Evolutionary conservation across 495 filamentous ascomycete genomes (phyloP), one percentile per base, ranked within the genome.

Genomic region (Pseudomonodictys pantanalensis): DNA sequence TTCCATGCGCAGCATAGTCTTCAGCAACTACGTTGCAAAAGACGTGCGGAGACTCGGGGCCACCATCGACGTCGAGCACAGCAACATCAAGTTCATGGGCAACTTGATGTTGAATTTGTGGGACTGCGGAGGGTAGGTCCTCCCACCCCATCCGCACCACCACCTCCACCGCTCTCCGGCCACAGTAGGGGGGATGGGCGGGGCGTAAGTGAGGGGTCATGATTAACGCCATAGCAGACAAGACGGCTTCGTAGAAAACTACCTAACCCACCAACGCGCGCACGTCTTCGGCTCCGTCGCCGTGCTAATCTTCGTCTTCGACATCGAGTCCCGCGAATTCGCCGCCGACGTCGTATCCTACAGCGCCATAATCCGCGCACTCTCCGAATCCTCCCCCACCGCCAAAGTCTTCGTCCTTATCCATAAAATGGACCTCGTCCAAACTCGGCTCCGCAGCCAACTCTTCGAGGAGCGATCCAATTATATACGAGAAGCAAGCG

Each of bases 391-490:
- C 78, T 91, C 87, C 22, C 87, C 89, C 42, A 79, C 79, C 8
- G 92, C 93, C 47, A 85, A 86, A 64, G 83, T 97, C 63, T 98
- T 96, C 76, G 87, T 91, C 50, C 82, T 98, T 7, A 86, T 98
- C 58, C 93, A 98, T 81, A 98, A 98, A 73, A 96, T 98, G 86
- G 93, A 98, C 72, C 83, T 98, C n/a, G 90, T 97, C 54, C 89
- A 90, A 66, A 81, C 83, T 30, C 78, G 86, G 56, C 81, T 86
- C 65, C 84, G 92, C 30, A 83, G 88, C 61, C 81, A 83, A 35
- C 83, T 96, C 58, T 96, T 93, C 73, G 82, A 89, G 53, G 86
- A 92, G 60, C 83, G 89, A 44, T 83, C 86, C 4, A 74, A 78
- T 18, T 75, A 91, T 25, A 88, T 98, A 62, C 80, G 84, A 49